Base-by-base conservation (phyloP, 139 green algal genomes). In the Microglena sp. region DNA sequence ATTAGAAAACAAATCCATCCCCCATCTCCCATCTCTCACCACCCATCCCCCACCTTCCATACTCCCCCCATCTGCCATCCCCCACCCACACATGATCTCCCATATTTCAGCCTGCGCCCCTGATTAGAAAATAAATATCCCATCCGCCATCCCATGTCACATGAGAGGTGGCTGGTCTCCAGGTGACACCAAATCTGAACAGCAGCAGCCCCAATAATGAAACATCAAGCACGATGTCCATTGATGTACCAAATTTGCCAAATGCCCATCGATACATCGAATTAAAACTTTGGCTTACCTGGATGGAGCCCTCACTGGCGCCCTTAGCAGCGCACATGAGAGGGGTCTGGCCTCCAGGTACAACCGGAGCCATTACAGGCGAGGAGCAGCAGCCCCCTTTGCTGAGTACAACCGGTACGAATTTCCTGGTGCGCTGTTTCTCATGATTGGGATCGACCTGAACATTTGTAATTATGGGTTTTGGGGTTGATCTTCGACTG, bases 241-340 rank as follows among this genome's bases (percentile, higher is more conserved):
- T 11, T 29, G 53, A 21, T 21, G 53, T 22, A 60, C 7, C 7
- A 15, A 60, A 22, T 60, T 29, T 22, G 27, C 7, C 11, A 18
- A 53, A 53, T 53, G 43, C 18, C 43, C 43, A 53, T 60, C n/a
- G n/a, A n/a, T n/a, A n/a, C n/a, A 57, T 33, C 4, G 46, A 57
- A n/a, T 5, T 21, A 26, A 26, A 26, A 6, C 53, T 22, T 3
- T 27, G 8, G 33, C 57, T 5, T 26, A 68, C 68, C 68, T 74
- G 45, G 11, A 66, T 5, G 0, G 68, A 62, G 11, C 36, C 43
- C 5, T 62, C 22, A 36, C 63, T 71, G 30, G 64, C 64, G 3
- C 70, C 70, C 59, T 69, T 69, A 11, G 70, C 70, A 0, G 70
- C 70, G 46, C 62, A 74, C 64, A 77, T 77, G 34, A 77, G 70